Conservation (phyloP, 129 eudicot species). For the Oenanthe sinensis region DNA sequence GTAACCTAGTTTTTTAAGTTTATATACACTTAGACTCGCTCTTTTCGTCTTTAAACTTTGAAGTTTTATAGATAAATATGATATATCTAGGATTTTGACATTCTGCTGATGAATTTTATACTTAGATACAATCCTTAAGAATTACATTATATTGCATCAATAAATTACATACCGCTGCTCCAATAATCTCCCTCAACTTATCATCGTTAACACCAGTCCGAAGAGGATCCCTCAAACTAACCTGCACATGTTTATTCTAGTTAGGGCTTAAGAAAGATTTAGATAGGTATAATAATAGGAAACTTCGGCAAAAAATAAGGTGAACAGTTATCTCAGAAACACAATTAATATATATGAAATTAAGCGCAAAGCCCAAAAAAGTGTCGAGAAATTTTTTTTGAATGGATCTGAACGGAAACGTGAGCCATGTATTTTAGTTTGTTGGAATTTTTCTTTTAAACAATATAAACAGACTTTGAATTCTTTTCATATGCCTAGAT, state of each 20-base stretch:
- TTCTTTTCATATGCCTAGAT: no score
- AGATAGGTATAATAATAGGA: not conserved
- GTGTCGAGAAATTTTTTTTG: no score
- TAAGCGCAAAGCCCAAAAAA: no score
- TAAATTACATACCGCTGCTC: conserved; percentile 62
- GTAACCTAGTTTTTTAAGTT: not conserved
- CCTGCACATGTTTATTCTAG: conserved; percentile 34
- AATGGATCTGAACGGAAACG: no score
- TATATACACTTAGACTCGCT: no score
- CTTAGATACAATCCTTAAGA: not conserved
- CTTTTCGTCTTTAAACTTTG: not conserved
- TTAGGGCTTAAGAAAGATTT: not conserved
- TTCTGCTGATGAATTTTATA: not conserved
- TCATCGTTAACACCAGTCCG: conserved; percentile 81
- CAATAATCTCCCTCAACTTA: conserved; percentile 65
- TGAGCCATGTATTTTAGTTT: no score
- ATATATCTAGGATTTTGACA: not conserved
- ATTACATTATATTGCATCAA: not conserved
- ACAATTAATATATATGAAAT: not conserved
- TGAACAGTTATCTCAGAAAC: not conserved
- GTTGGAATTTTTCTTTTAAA: no score
- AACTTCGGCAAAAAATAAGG: not conserved
- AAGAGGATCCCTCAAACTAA: conserved; percentile 95
- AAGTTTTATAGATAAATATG: not conserved
- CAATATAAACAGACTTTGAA: no score